Percentiles rank a stretch among this genome's conserved stretches.
These are phyloP conservation scores for Rhodotorula sp. DNA, from an alignment of 1,284 basidiomycete species.

Conservation along the genomic window DNA sequence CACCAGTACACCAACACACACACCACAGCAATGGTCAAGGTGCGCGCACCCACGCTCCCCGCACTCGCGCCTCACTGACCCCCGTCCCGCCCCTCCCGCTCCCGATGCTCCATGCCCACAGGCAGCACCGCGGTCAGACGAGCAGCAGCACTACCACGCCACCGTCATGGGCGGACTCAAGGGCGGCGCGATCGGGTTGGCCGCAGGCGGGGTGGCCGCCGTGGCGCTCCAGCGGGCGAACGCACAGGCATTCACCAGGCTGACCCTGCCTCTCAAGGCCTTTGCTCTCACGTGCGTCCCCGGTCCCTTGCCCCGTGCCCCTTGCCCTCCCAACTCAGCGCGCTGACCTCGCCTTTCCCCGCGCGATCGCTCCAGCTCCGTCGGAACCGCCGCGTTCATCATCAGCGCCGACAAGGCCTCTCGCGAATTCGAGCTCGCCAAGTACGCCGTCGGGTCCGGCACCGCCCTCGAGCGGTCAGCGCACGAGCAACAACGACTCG, in stretches of 20 bases:
- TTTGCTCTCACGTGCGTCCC: constrained; percentile 34
- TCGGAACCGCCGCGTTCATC: constrained; percentile 35
- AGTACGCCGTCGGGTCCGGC: constrained; percentile 33
- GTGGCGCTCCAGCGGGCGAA: constrained; percentile 25
- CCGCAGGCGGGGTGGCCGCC: constrained; percentile 13
- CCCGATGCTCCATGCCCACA: background rate
- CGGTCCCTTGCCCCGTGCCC: too few species aligned
- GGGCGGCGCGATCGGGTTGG: constrained; percentile 19
- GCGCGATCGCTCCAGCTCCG: constrained; percentile 29
- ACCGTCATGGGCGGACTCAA: constrained; percentile 29
- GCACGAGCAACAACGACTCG: constrained; percentile 25
- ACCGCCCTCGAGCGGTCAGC: constrained; percentile 27
- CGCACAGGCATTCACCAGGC: constrained; percentile 18
- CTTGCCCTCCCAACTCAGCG: too few species aligned
- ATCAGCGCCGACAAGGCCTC: constrained; percentile 33
- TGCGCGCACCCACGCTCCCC: background rate
- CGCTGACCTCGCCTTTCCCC: constrained; percentile 3
- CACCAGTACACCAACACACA: background rate
- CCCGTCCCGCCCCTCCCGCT: background rate
- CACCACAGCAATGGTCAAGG: constrained; percentile 19
- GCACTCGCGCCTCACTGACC: background rate
- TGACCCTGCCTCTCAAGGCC: constrained; percentile 38
- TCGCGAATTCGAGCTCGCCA: constrained; percentile 37
- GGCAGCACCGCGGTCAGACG: constrained; percentile 6
- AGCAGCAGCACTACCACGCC: constrained; percentile 17